Conservation (phyloP, 352 stramenopile genomes). For the Phytophthora foliorum region DNA sequence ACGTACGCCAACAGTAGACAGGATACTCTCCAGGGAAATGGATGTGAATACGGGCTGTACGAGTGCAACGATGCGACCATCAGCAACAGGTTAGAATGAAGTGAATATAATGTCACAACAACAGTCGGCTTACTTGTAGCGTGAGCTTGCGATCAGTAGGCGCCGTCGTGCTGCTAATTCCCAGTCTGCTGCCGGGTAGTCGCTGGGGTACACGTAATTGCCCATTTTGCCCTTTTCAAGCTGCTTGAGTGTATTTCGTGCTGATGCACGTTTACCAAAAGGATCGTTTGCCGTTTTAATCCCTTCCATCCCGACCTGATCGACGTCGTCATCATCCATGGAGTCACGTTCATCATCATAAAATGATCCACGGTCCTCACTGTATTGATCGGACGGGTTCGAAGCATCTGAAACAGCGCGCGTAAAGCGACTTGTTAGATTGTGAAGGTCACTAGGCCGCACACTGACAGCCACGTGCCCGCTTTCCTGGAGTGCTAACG, state of each 20-base stretch:
- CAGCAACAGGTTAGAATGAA: constrained; percentile 4
- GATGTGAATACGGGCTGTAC: constrained; percentile 73
- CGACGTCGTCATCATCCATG: constrained; percentile 47
- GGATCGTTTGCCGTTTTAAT: constrained; percentile 22
- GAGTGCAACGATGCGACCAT: constrained; percentile 2
- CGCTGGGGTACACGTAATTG: constrained; percentile 77
- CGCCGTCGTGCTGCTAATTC: constrained; percentile 65
- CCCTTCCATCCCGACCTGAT: constrained; percentile 37
- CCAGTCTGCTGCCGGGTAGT: constrained; percentile 64
- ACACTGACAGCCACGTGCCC: constrained; percentile 35
- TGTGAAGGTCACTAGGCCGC: constrained; percentile 40
- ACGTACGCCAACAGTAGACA: constrained; percentile 80
- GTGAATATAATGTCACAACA: background rate
- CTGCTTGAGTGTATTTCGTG: constrained; percentile 65
- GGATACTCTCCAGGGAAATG: constrained; percentile 73
- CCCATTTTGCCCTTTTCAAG: constrained; percentile 67
- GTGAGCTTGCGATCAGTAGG: constrained; percentile 72
- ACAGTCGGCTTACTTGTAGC: constrained; percentile 65
- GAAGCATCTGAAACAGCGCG: constrained; percentile 55
- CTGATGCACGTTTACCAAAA: constrained; percentile 27
- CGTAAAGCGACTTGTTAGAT: constrained; percentile 30
- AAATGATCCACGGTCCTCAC: constrained; percentile 52
- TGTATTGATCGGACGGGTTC: constrained; percentile 51
- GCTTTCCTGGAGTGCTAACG: constrained; percentile 61
- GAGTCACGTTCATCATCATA: constrained; percentile 41